Base-by-base conservation (phyloP, 2,329 filamentous ascomycete species). In the Fusarium multiceps region DNA sequence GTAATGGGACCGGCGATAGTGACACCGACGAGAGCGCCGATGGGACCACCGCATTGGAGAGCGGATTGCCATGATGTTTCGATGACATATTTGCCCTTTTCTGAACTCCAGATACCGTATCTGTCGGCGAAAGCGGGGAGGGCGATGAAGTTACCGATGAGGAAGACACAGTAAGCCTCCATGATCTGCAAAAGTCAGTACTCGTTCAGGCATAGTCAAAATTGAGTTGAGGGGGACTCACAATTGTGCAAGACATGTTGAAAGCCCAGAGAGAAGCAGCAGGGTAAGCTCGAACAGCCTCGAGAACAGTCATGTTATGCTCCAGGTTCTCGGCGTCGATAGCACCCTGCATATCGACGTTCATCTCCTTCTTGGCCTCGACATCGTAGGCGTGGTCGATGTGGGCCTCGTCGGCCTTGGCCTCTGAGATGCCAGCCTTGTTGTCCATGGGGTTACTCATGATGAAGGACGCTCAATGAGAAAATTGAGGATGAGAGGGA, bases 91-190 rank as follows among this genome's bases (percentile, higher is more conserved):
- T 66, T 59, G 82, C 20, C 59, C 2, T 67, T 59, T 1, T 45
- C 60, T 0, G 47, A 65, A 13, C 69, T 48, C 0, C 3, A 57
- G 7, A 83, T 73, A 18, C 83, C 83, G 40, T 80, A 85, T 5
- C 62, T 50, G 4, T 73, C 32, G 28, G 79, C 74, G 59, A 85
- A 85, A 1, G 74, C 74, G 7, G 60, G 47, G 2, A 82, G 78
- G 5, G 83, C 83, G 63, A 85, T 79, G 46, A 84, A 84, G 69
- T 82, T 83, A 28, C 80, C 80, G 37, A 81, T 83, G 20, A 85
- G 73, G 72, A 85, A 85, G 76, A 85, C 82, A 63, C 82, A 81
- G 76, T 83, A 85, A 1, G 82, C 81, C 66, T 85, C 83, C 83
- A 85, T 85, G 59, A 85, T 81, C 83, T 84, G 18, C 8, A 27